Evolutionary conservation across 441 rosid species (phyloP).

Genomic region (Eruca vesicaria): DNA sequence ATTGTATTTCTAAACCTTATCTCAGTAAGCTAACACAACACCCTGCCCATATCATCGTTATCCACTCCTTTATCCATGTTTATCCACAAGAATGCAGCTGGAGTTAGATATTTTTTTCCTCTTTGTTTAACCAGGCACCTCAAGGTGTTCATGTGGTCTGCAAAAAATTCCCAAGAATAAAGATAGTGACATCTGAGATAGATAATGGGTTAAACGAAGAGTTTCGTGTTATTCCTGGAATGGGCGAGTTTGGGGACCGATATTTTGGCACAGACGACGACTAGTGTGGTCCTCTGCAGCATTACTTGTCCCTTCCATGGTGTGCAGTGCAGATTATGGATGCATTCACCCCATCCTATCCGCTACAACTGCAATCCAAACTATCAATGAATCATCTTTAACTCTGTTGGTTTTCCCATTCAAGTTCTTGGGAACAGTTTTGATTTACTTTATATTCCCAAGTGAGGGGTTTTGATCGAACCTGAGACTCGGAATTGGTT

Average conservation of each 20-base stretch:
- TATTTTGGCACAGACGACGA: conserved; percentile 96
- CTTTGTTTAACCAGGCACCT: conserved; percentile 73
- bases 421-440: conserved; percentile 31
- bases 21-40: conserved; percentile 29
- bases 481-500: background rate
- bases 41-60: background rate
- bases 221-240: conserved; percentile 92
- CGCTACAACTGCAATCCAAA: conserved; percentile 12
- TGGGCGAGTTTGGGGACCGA: conserved; percentile 99
- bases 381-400: conserved; percentile 18
- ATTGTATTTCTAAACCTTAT: conserved; percentile 64
- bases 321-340: conserved; percentile 7
- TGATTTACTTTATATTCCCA: conserved; percentile 23
- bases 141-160: conserved; percentile 98
- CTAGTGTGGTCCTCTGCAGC: conserved; percentile 32
- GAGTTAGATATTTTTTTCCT: conserved; percentile 6
- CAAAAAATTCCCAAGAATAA: conserved; percentile 83
- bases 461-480: conserved; percentile 7
- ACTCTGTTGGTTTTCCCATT: conserved; percentile 22
- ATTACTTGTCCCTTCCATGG: conserved; percentile 25
- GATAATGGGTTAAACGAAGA: conserved; percentile 81
- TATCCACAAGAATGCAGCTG: conserved; percentile 24
- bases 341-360: conserved; percentile 23
- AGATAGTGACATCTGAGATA: conserved; percentile 96
- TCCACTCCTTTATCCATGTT: conserved; percentile 18